phyloP scores from a whole-genome alignment of 1,284 basidiomycete genomes.

The Cutaneotrichosporon mucoides region DNA sequence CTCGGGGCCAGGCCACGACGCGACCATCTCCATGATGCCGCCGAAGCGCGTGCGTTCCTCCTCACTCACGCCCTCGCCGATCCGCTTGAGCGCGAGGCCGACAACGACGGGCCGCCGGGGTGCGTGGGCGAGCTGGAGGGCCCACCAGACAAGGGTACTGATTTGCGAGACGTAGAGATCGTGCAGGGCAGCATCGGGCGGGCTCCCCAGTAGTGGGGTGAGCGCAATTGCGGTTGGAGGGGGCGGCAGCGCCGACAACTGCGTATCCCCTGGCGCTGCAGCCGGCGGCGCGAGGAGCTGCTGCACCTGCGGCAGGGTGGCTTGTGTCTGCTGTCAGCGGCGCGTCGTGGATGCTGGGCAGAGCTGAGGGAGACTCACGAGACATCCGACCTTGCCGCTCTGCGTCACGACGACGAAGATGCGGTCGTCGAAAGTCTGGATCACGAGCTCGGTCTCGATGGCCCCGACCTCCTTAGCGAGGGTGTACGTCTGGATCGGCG shows the following conservation, averaged over 20 bases:
- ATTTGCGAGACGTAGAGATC: constrained; percentile 80
- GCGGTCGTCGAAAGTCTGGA: constrained; percentile 74
- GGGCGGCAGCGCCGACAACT: constrained; percentile 62
- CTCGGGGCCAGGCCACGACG: constrained; percentile 48
- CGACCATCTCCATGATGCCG: constrained; percentile 64
- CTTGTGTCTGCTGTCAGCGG: constrained; percentile 64
- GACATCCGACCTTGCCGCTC: constrained; percentile 72
- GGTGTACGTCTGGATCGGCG: constrained; percentile 46
- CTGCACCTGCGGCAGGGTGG: constrained; percentile 63
- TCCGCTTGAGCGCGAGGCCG: constrained; percentile 51
- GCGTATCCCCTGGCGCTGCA: constrained; percentile 57
- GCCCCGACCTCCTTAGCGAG: constrained; percentile 56
- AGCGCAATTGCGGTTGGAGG: constrained; percentile 70
- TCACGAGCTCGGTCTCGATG: constrained; percentile 63
- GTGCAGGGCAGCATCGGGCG: constrained; percentile 62
- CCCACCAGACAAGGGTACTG: constrained; percentile 73
- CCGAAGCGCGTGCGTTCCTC: constrained; percentile 60
- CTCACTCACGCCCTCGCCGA: constrained; percentile 30
- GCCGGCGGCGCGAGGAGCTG: constrained; percentile 54
- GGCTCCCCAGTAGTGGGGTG: constrained; percentile 68
- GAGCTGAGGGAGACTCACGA: constrained; percentile 59
- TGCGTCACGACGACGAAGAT: constrained; percentile 78
- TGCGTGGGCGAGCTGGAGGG: constrained; percentile 48
- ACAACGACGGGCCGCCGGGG: constrained; percentile 40
- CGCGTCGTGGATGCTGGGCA: neutral